phyloP scores from a whole-genome alignment of 2,329 filamentous ascomycete species.

The Cytospora leucostoma region DNA sequence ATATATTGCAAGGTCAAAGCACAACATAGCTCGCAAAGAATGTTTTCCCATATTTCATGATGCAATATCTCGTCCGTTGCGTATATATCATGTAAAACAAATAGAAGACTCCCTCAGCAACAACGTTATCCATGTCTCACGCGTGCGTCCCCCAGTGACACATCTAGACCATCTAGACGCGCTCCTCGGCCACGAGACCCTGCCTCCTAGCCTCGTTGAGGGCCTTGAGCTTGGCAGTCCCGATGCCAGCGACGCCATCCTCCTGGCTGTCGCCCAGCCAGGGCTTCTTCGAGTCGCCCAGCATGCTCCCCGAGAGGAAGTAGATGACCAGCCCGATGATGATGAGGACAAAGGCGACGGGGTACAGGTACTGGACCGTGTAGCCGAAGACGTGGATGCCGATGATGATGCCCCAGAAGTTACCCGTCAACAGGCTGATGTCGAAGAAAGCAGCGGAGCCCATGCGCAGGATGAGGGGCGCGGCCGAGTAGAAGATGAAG shows the following conservation, averaged over 20 bases:
- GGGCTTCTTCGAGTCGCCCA: slow-evolving; percentile 90
- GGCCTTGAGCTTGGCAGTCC: slow-evolving; percentile 80
- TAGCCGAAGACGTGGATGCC: slow-evolving; percentile 84
- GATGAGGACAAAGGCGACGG: slow-evolving; percentile 92
- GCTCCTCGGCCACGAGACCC: slow-evolving; percentile 32
- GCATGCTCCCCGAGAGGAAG: slow-evolving; percentile 77
- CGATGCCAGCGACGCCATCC: slow-evolving; percentile 74
- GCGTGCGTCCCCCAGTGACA: too few species aligned
- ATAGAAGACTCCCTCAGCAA: neutral
- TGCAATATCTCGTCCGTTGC: too few species aligned
- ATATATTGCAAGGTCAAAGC: too few species aligned
- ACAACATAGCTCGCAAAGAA: too few species aligned
- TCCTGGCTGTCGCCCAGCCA: slow-evolving; percentile 92
- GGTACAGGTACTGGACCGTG: slow-evolving; percentile 85
- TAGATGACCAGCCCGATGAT: slow-evolving; percentile 84
- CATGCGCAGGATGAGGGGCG: slow-evolving; percentile 86
- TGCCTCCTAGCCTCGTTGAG: slow-evolving; percentile 56
- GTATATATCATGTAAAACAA: too few species aligned
- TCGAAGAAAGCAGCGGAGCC: slow-evolving; percentile 94
- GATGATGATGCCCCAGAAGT: slow-evolving; percentile 96
- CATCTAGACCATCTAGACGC: slow-evolving; percentile 14
- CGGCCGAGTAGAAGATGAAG: slow-evolving; percentile 81
- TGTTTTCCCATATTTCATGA: too few species aligned
- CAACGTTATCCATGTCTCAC: neutral
- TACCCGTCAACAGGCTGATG: slow-evolving; percentile 88